A percentile compares a stretch with the other conserved stretches of the same genome.
phyloP scores from a whole-genome alignment of 257 asterid genomes.

The Nicotiana benthamiana region DNA sequence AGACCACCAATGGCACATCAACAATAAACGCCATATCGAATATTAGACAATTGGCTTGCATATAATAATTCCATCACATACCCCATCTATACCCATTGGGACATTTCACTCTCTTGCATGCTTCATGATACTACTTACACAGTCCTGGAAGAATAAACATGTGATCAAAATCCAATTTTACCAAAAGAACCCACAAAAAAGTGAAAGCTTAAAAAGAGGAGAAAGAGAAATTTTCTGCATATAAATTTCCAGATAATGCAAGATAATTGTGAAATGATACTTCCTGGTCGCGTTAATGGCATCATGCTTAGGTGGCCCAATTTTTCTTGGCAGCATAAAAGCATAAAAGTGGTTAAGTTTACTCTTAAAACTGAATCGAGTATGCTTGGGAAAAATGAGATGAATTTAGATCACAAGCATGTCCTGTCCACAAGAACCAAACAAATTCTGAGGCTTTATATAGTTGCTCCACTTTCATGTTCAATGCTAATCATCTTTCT shows the following conservation, averaged over 20 bases:
- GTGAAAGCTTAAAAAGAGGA: slow-evolving; percentile 5
- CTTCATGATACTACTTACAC: slow-evolving; percentile 85
- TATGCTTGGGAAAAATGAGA: neutral
- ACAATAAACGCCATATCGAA: neutral
- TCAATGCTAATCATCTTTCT: neutral
- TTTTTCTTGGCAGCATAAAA: neutral
- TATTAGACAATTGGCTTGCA: slow-evolving; percentile 15
- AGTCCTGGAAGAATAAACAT: slow-evolving; percentile 46
- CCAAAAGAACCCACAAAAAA: slow-evolving; percentile 9
- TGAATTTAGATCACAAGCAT: neutral
- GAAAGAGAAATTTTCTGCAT: neutral
- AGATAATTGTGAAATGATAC: neutral
- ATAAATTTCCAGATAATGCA: neutral
- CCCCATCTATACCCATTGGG: slow-evolving; percentile 96
- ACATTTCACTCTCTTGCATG: slow-evolving; percentile 72
- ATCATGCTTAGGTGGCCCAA: neutral
- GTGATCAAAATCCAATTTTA: slow-evolving; percentile 3
- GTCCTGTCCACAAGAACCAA: neutral
- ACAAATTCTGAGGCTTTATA: neutral
- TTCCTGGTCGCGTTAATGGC: neutral
- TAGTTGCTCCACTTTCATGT: neutral
- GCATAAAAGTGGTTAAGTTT: neutral
- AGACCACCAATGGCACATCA: neutral
- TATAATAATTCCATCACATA: slow-evolving; percentile 25
- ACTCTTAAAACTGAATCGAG: neutral